Percentiles rank a stretch among this genome's conserved stretches.
These are phyloP conservation scores for Alternaria sp. DNA, from an alignment of 2,329 filamentous ascomycete genomes.

Conservation along the genomic window DNA sequence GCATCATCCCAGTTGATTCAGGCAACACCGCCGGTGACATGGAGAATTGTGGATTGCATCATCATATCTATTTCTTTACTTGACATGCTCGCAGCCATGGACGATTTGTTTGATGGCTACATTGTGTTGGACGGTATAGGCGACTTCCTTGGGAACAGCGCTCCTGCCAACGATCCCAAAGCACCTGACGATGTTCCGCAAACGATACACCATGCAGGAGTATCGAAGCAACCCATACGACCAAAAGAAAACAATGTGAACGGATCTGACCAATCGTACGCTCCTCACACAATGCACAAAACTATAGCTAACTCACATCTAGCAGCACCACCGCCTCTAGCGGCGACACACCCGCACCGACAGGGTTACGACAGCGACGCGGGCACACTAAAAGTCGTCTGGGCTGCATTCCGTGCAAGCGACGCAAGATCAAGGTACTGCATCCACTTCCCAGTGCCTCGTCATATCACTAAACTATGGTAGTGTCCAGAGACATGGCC, in stretches of 20 bases:
- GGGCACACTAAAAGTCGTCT: conserved; percentile 72
- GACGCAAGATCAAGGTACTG: conserved; percentile 71
- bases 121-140: conserved; percentile 17
- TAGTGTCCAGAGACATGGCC: conserved; percentile 50
- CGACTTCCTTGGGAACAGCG: conserved; percentile 6
- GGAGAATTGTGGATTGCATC: background rate
- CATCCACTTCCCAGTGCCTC: background rate
- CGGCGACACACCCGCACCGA: background rate
- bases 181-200: background rate
- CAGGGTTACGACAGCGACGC: conserved; percentile 22
- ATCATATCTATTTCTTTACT: background rate
- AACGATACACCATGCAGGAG: background rate
- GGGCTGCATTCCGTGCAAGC: conserved; percentile 71
- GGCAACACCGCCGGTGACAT: background rate
- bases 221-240: background rate
- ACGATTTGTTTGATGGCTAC: conserved; percentile 28
- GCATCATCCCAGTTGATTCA: background rate
- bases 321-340: background rate
- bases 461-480: background rate
- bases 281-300: background rate
- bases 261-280: conserved; percentile 2
- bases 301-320: background rate
- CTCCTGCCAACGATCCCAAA: background rate
- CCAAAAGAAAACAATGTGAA: background rate
- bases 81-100: background rate